Evolutionary conservation across 331 rosid genomes (phyloP).

Genomic region (Telfairia occidentalis): DNA sequence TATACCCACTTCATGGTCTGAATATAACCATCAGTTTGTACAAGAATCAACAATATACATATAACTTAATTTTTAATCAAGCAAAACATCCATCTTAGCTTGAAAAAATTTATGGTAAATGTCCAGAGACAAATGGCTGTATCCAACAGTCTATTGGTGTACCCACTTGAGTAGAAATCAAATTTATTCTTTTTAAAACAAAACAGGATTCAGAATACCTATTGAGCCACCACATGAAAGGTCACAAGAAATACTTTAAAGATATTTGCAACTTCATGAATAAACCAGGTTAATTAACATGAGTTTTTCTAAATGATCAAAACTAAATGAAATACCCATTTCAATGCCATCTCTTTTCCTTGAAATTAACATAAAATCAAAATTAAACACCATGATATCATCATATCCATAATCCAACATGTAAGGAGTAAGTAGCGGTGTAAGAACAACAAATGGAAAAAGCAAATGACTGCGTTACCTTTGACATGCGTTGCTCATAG

Average conservation of each 20-base stretch:
- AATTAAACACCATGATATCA: background rate
- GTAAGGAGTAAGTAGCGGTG: background rate
- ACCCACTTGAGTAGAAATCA: background rate
- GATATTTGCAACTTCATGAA: background rate
- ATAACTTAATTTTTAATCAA: background rate
- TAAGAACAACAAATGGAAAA: background rate
- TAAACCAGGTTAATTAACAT: background rate
- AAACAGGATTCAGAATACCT: background rate
- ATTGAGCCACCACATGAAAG: background rate
- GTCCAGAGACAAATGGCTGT: background rate
- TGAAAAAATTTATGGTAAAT: background rate
- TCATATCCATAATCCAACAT: background rate
- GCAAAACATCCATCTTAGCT: background rate
- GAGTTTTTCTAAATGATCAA: background rate
- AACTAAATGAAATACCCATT: background rate
- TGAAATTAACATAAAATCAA: background rate
- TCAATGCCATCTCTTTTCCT: background rate
- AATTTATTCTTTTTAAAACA: background rate
- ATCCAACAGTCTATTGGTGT: background rate
- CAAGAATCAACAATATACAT: background rate
- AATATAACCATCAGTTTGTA: background rate
- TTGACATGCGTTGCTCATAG: constrained; percentile 70
- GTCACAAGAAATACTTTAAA: background rate
- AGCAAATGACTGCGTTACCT: constrained; percentile 34
- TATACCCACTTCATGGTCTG: background rate